Percentiles rank a stretch among this genome's conserved stretches.
These are phyloP conservation scores for Orobanche coerulescens DNA, from an alignment of 257 asterid genomes.

Conservation along the genomic window DNA sequence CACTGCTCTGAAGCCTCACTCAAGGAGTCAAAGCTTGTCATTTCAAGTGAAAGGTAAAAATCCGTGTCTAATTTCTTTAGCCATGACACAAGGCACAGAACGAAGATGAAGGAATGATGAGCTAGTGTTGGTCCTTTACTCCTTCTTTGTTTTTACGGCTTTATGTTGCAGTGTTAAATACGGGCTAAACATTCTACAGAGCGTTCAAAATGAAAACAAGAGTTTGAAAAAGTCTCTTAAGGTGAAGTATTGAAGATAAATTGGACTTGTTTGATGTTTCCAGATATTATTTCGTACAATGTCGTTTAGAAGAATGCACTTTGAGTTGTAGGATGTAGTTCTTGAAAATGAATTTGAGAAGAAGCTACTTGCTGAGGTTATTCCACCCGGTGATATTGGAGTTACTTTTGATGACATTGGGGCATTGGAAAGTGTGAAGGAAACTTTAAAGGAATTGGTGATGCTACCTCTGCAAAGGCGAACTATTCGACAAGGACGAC, in stretches of 20 bases:
- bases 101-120: conserved; percentile 3
- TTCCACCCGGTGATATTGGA: conserved; percentile 83
- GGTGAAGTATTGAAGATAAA: conserved; percentile 26
- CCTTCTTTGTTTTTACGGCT: conserved; percentile 10
- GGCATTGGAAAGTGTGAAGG: conserved; percentile 84
- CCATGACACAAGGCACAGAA: background rate
- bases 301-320: conserved; percentile 10
- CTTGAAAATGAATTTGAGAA: conserved; percentile 85
- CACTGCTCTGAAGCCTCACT: conserved; percentile 38
- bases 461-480: conserved; percentile 90
- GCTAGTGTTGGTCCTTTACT: conserved; percentile 3
- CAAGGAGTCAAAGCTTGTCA: conserved; percentile 42
- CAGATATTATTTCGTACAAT: conserved; percentile 16
- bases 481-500: conserved; percentile 78
- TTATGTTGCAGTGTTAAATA: conserved; percentile 48
- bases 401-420: conserved; percentile 86
- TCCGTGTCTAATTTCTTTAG: conserved; percentile 7
- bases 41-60: conserved; percentile 58
- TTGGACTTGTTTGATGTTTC: conserved; percentile 9
- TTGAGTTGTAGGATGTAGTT: conserved; percentile 61
- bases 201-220: conserved; percentile 69
- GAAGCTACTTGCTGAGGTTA: conserved; percentile 71
- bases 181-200: conserved; percentile 66
- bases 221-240: conserved; percentile 68
- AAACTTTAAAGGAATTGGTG: conserved; percentile 85